Base-by-base conservation (phyloP, 108 stramenopile species). In the Stephanodiscus triporus region DNA sequence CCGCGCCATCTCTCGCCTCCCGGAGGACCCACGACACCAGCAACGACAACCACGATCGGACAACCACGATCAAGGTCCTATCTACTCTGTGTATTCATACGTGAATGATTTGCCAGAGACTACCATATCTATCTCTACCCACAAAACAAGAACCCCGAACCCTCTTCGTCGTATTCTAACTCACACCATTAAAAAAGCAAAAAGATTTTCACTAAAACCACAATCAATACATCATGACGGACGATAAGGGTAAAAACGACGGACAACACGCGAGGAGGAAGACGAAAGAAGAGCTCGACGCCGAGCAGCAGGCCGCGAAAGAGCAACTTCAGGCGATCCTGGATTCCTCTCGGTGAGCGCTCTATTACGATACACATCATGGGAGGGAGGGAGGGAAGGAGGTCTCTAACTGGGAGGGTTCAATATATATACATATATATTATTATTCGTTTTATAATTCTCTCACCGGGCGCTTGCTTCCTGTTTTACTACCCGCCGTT, bases 231-330 rank as follows among this genome's bases (percentile, higher is more conserved):
- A 59, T 37, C 58, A 59, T 59, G 58, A n/a, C 32, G 11, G n/a
- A 53, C 24, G 26, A 7, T 49, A 49, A 45, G 30, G 19, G 16
- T n/a, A 0, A 17, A 24, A 57, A 62, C 63, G 38, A 32, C n/a
- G 27, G 32, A 20, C 40, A 73, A 37, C 61, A 61, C 53, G 50
- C 61, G 40, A 59, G 64, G 37, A 27, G 43, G 20, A 62, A 73
- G 36, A 66, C 78, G 43, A 73, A 68, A 56, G 62, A 80, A 69
- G 72, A 80, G 54, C 61, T 80, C n/a, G 72, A 80, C 54, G 78
- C 78, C 38, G 76, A 82, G 37, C 81, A 82, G 40, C 70, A 77
- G 30, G 72, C 64, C 1, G 81, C 81, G 45, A 77, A 77, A 55
- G 75, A 82, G 17, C 81, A 82, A 55, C 42, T 82, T 0, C 61